A percentile compares a stretch with the other conserved stretches of the same genome.
Evolutionary conservation across 2,329 filamentous ascomycete species (phyloP).

Genomic region (Volutella citrinella): DNA sequence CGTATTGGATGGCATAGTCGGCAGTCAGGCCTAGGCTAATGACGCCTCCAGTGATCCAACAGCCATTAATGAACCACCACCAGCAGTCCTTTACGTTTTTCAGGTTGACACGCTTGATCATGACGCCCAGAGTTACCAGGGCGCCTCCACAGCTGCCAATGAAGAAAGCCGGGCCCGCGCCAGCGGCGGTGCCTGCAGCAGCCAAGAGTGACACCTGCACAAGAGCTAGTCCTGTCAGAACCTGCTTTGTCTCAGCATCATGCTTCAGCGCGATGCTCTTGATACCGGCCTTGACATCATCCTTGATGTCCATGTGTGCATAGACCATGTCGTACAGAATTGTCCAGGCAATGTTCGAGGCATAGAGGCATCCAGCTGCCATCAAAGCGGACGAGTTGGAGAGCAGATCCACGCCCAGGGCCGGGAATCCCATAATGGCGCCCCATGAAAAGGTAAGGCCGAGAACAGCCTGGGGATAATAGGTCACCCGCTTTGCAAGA

Average conservation of each 20-base stretch:
- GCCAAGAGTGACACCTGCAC: conserved; percentile 68
- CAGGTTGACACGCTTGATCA: conserved; percentile 66
- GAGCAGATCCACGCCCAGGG: conserved; percentile 74
- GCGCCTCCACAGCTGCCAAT: conserved; percentile 65
- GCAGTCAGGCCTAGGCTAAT: conserved; percentile 56
- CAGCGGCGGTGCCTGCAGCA: conserved; percentile 64
- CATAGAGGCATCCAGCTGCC: conserved; percentile 68
- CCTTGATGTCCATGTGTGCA: conserved; percentile 86
- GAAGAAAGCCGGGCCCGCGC: conserved; percentile 69
- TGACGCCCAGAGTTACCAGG: conserved; percentile 56
- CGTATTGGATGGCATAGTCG: conserved; percentile 57
- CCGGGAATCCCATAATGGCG: conserved; percentile 82
- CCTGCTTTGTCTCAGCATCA: conserved; percentile 71
- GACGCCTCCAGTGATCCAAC: conserved; percentile 63
- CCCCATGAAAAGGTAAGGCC: conserved; percentile 89
- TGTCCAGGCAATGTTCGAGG: conserved; percentile 81
- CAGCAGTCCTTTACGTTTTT: conserved; percentile 66
- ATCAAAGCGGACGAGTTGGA: conserved; percentile 58
- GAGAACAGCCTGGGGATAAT: conserved; percentile 82
- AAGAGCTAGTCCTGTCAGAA: conserved; percentile 67
- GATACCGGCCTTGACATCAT: conserved; percentile 82
- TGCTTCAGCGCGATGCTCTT: conserved; percentile 84
- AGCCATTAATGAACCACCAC: conserved; percentile 76
- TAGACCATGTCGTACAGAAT: conserved; percentile 92
- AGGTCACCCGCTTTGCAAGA: conserved; percentile 78